These are phyloP conservation scores for Chytridiales sp. DNA, from an alignment of 371 early-diverging fungal species.

Conservation along the genomic window DNA sequence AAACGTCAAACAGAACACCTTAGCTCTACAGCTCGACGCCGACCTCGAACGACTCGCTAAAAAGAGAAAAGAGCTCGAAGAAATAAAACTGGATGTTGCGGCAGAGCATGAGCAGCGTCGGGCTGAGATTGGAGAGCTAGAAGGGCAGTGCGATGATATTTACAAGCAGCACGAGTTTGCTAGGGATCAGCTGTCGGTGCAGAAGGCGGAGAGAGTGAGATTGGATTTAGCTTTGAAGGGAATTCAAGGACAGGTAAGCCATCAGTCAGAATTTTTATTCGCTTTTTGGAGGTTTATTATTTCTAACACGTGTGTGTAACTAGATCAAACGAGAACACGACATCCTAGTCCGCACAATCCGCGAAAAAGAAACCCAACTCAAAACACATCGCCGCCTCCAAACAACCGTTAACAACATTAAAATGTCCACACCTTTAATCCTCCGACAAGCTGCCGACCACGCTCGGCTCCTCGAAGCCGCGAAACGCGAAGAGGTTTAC, in stretches of 20 bases:
- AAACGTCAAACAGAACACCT: conserved; percentile 50
- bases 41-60: conserved; percentile 51
- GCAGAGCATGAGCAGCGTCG: conserved; percentile 50
- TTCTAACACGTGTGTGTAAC: no score
- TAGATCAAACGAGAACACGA: conserved; percentile 56
- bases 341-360: conserved; percentile 43
- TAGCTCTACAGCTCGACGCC: conserved; percentile 48
- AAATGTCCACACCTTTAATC: conserved; percentile 41
- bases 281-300: no score
- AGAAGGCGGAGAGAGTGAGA: conserved; percentile 48
- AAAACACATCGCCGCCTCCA: conserved; percentile 50
- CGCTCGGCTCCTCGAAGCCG: conserved; percentile 27
- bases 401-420: conserved; percentile 52
- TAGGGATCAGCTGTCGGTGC: conserved; percentile 51
- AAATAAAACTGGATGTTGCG: conserved; percentile 41
- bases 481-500: conserved; percentile 39
- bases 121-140: conserved; percentile 48
- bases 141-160: conserved; percentile 52
- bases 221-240: conserved; percentile 38
- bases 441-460: conserved; percentile 45
- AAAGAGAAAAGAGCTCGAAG: conserved; percentile 47
- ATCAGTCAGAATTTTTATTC: no score
- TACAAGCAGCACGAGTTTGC: conserved; percentile 56
- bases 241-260: conserved; percentile 1
- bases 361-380: conserved; percentile 54